A percentile compares a stretch with the other conserved stretches of the same genome.
These are phyloP conservation scores for Alternaria angustiovoidea DNA, from an alignment of 2,329 filamentous ascomycete species.

Conservation along the genomic window DNA sequence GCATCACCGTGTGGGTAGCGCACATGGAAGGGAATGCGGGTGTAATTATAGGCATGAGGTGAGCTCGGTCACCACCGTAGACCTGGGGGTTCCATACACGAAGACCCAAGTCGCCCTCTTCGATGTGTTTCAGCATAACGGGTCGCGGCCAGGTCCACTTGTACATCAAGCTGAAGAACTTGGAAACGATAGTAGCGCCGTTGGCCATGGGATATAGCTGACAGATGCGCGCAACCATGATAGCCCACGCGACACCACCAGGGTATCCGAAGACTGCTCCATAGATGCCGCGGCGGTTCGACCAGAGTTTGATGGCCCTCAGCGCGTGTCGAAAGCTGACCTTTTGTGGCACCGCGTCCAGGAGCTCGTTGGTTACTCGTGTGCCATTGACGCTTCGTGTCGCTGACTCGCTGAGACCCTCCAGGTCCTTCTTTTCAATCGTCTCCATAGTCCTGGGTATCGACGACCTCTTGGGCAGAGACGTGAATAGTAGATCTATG, in stretches of 20 bases:
- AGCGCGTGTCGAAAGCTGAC: conserved; percentile 89
- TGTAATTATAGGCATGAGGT: conserved; percentile 98
- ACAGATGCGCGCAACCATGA: conserved; percentile 94
- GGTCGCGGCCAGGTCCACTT: conserved; percentile 95
- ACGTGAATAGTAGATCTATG: conserved; percentile 83
- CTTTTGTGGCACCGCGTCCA: conserved; percentile 85
- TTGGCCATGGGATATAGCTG: conserved; percentile 95
- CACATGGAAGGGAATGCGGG: conserved; percentile 98
- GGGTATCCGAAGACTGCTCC: conserved; percentile 97
- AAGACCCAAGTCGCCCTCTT: conserved; percentile 80
- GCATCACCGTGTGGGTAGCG: conserved; percentile 90
- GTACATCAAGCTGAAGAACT: conserved; percentile 92
- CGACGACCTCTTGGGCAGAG: conserved; percentile 51
- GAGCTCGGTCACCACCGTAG: conserved; percentile 80
- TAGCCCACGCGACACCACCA: conserved; percentile 96
- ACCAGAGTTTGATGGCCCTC: conserved; percentile 95
- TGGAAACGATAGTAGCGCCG: conserved; percentile 85
- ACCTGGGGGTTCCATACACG: conserved; percentile 95
- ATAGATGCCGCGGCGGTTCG: conserved; percentile 89
- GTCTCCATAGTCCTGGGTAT: conserved; percentile 71
- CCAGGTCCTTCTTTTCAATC: conserved; percentile 82
- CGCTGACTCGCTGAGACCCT: conserved; percentile 85
- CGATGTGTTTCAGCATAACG: conserved; percentile 87
- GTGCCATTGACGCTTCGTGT: conserved; percentile 92
- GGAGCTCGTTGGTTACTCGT: conserved; percentile 90